Conservation (phyloP, 2,329 filamentous ascomycete species). For the Penicillium sp. region DNA sequence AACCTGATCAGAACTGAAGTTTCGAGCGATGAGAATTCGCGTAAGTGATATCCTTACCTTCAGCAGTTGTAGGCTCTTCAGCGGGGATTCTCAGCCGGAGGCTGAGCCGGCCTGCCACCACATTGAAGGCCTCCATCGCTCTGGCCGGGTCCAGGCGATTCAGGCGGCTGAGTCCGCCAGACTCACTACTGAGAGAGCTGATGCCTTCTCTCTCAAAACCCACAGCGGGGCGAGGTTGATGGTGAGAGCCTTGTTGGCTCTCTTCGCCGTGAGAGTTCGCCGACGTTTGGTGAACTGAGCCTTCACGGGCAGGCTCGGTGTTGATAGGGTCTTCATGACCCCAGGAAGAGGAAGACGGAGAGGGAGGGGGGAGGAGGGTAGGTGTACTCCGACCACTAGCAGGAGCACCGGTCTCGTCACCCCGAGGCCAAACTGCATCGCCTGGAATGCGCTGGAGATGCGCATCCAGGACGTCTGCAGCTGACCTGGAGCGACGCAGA, state of each 20-base stretch:
- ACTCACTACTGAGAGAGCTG: conserved; percentile 17
- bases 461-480: conserved; percentile 18
- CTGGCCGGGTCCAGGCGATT: conserved; percentile 34
- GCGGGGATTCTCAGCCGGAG: conserved; percentile 29
- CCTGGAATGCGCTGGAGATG: conserved; percentile 4
- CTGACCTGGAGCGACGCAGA: conserved; percentile 20
- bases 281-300: neutral
- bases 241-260: neutral
- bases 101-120: conserved; percentile 32
- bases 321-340: no score
- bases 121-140: conserved; percentile 41
- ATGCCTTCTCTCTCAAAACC: neutral
- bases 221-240: conserved; percentile 25
- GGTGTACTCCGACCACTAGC: no score
- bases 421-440: neutral
- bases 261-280: conserved; percentile 20
- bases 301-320: neutral
- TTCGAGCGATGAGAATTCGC: neutral
- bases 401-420: no score
- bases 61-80: conserved; percentile 12
- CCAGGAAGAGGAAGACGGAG: no score
- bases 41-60: conserved; percentile 11
- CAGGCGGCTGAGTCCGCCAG: conserved; percentile 23
- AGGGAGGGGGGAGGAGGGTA: no score
- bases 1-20: conserved; percentile 1